Evolutionary conservation across 108 stramenopile species (phyloP).

Genomic region (Skeletonema potamos): DNA sequence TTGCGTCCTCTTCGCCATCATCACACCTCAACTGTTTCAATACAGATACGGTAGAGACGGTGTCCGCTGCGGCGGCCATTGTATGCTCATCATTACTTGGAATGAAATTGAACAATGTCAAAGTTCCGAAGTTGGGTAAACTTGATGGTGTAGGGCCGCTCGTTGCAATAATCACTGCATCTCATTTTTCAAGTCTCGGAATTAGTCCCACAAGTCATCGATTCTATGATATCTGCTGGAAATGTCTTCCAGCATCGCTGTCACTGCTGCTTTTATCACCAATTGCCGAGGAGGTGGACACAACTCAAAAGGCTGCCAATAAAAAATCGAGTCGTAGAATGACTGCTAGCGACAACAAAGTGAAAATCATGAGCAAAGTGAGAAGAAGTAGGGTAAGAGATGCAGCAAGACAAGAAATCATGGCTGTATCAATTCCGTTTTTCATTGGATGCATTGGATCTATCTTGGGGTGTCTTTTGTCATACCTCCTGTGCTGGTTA

Average conservation of each 20-base stretch:
- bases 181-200: conserved; percentile 13
- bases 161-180: conserved; percentile 26
- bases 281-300: conserved; percentile 2
- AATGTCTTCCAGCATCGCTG: conserved; percentile 27
- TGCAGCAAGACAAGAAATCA: conserved; percentile 12
- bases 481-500: conserved; percentile 32
- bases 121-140: background rate
- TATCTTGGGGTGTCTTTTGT: conserved; percentile 55
- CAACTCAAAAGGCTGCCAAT: background rate
- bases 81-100: background rate
- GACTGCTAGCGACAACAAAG: background rate
- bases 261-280: conserved; percentile 28
- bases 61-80: background rate
- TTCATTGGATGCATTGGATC: conserved; percentile 61
- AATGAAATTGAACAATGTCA: background rate
- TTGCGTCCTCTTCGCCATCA: background rate
- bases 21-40: background rate
- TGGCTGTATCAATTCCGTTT: conserved; percentile 57
- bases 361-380: background rate
- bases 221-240: conserved; percentile 34
- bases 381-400: background rate
- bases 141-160: conserved; percentile 15
- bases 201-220: conserved; percentile 7
- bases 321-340: background rate
- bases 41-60: background rate